These are phyloP conservation scores for Passiflora organensis DNA, from an alignment of 345 rosid genomes.

Conservation along the genomic window DNA sequence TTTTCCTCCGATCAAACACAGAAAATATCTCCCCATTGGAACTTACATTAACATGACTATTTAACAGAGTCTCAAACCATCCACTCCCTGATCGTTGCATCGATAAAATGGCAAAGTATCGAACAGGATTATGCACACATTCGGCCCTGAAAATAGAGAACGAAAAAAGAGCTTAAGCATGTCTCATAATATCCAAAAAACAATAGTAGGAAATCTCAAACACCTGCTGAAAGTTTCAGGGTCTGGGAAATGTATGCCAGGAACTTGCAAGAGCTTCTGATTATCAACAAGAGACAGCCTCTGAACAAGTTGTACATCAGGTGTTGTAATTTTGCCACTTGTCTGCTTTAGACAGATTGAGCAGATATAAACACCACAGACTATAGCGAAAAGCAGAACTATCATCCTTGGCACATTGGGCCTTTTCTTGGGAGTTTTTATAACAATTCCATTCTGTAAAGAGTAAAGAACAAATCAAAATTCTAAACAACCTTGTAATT, in stretches of 20 bases:
- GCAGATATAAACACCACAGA: slow-evolving; percentile 67
- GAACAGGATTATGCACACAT: slow-evolving; percentile 70
- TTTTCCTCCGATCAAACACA: slow-evolving; percentile 51
- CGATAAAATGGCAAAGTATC: slow-evolving; percentile 76
- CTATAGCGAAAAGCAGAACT: slow-evolving; percentile 58
- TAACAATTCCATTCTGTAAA: slow-evolving; percentile 50
- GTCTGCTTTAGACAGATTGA: slow-evolving; percentile 64
- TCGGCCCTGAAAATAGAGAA: slow-evolving; percentile 47
- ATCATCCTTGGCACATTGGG: slow-evolving; percentile 68
- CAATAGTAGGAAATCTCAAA: background rate
- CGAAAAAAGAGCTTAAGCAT: background rate
- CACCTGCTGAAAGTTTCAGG: slow-evolving; percentile 87
- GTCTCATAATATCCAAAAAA: background rate
- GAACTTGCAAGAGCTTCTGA: slow-evolving; percentile 18
- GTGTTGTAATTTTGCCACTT: slow-evolving; percentile 30
- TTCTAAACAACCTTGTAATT: background rate
- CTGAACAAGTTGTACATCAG: slow-evolving; percentile 42
- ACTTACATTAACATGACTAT: slow-evolving; percentile 84
- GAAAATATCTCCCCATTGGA: slow-evolving; percentile 95
- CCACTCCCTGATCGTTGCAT: slow-evolving; percentile 99
- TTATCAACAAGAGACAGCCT: slow-evolving; percentile 22
- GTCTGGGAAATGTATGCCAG: slow-evolving; percentile 62
- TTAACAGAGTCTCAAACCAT: slow-evolving; percentile 94
- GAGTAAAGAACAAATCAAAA: slow-evolving; percentile 10
- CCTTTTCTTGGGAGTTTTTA: slow-evolving; percentile 69